Conservation (phyloP, 2,329 filamentous ascomycete species). For the Polychaeton citri region DNA sequence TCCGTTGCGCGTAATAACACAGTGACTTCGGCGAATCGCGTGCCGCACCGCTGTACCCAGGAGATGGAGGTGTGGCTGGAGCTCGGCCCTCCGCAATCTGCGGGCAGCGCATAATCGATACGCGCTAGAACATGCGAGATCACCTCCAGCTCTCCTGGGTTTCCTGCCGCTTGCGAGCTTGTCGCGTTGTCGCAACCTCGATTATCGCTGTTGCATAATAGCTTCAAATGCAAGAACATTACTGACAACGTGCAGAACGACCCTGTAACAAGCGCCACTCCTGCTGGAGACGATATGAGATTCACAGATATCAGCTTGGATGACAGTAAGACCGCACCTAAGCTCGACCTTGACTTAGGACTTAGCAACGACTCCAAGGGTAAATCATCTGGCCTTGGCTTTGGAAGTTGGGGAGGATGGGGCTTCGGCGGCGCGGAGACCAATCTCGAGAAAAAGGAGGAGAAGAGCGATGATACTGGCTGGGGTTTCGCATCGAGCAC, state of each 20-base stretch:
- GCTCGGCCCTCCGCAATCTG: slow-evolving; percentile 19
- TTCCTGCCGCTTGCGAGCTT: not conserved
- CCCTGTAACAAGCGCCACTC: slow-evolving; percentile 12
- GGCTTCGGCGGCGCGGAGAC: slow-evolving; percentile 12
- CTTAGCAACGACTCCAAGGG: slow-evolving; percentile 12
- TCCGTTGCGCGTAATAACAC: not conserved
- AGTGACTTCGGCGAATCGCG: too few species aligned
- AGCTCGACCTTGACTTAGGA: slow-evolving; percentile 35
- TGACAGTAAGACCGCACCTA: slow-evolving; percentile 29
- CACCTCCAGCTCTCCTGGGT: not conserved
- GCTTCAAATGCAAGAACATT: not conserved
- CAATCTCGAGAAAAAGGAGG: slow-evolving; percentile 20
- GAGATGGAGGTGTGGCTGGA: slow-evolving; percentile 4
- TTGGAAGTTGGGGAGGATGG: slow-evolving; percentile 22
- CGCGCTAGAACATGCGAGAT: not conserved
- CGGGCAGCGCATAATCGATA: not conserved
- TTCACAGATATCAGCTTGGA: slow-evolving; percentile 35
- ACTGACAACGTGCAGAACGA: slow-evolving; percentile 10
- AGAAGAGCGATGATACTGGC: slow-evolving; percentile 6
- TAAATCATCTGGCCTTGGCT: slow-evolving; percentile 20
- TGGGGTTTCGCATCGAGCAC: slow-evolving; percentile 14
- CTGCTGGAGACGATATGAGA: slow-evolving; percentile 23
- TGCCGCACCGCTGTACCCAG: not conserved
- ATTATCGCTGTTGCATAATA: not conserved
- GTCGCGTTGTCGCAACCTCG: not conserved